These are phyloP conservation scores for Aaosphaeria pasadenensis DNA, from an alignment of 2,329 filamentous ascomycete genomes.

Conservation along the genomic window DNA sequence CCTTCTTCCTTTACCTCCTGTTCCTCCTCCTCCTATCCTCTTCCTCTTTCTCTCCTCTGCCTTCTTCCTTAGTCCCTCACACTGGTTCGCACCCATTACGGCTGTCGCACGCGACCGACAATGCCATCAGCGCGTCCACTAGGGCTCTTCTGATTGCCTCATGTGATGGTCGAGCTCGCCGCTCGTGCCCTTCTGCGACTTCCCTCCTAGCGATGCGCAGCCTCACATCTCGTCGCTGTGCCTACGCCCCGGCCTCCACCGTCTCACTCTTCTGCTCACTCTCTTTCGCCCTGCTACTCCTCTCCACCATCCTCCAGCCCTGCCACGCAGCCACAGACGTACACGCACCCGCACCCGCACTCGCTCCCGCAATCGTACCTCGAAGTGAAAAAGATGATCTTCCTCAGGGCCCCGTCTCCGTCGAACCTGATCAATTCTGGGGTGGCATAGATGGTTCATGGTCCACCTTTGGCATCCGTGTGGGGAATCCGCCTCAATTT, in stretches of 20 bases:
- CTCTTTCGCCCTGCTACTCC: slow-evolving; percentile 1
- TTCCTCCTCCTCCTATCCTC: neutral
- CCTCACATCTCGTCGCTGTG: slow-evolving; percentile 2
- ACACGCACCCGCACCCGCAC: neutral
- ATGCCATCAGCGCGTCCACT: too few relatives aligned
- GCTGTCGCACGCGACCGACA: too few relatives aligned
- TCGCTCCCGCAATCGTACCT: slow-evolving; percentile 15
- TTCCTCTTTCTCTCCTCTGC: slow-evolving; percentile 4
- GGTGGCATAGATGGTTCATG: slow-evolving; percentile 48
- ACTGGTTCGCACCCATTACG: too few relatives aligned
- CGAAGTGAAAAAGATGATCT: slow-evolving; percentile 14
- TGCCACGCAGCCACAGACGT: slow-evolving; percentile 1
- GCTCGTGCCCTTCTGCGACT: neutral
- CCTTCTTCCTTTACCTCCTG: neutral
- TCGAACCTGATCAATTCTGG: slow-evolving; percentile 38
- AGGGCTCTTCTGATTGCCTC: too few relatives aligned
- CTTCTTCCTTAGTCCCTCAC: slow-evolving; percentile 1
- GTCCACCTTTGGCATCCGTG: slow-evolving; percentile 65
- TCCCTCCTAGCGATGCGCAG: neutral
- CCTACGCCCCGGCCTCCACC: neutral
- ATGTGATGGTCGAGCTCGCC: neutral
- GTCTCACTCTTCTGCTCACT: neutral
- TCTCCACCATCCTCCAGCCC: slow-evolving; percentile 10
- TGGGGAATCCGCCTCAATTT: slow-evolving; percentile 53
- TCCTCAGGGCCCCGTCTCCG: slow-evolving; percentile 28